These are phyloP conservation scores for Bipolaris oryzae DNA, from an alignment of 2,329 filamentous ascomycete species.

Conservation along the genomic window DNA sequence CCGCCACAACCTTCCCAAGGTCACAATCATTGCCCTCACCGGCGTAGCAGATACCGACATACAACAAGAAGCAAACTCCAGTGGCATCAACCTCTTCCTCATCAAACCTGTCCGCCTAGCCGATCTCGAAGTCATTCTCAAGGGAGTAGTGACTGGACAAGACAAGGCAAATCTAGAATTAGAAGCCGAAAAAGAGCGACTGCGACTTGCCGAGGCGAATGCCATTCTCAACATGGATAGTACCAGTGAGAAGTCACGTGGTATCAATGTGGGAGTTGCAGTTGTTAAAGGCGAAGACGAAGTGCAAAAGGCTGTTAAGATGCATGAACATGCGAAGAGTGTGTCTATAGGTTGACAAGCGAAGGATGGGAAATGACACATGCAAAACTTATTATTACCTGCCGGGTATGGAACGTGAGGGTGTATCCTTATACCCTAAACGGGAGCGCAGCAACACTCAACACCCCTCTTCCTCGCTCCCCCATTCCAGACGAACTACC, in stretches of 20 bases:
- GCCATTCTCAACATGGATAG: constrained; percentile 8
- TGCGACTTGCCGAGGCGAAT: constrained; percentile 5
- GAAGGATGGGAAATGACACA: too few species aligned
- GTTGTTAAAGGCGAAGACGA: constrained; percentile 10
- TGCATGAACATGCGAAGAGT: constrained; percentile 10
- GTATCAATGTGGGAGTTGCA: constrained; percentile 12
- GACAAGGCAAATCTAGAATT: constrained; percentile 31
- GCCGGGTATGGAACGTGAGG: not conserved
- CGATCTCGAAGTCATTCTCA: constrained; percentile 51
- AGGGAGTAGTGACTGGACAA: constrained; percentile 40
- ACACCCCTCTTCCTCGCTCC: not conserved
- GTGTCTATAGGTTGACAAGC: constrained; percentile 4
- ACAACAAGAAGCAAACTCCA: constrained; percentile 58
- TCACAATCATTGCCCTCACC: constrained; percentile 60
- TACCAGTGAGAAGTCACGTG: not conserved
- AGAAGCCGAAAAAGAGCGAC: constrained; percentile 16
- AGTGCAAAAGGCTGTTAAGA: not conserved
- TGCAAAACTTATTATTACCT: not conserved
- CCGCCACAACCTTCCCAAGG: constrained; percentile 49
- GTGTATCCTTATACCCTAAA: too few species aligned
- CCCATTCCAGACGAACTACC: not conserved
- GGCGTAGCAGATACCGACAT: constrained; percentile 59
- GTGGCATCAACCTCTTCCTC: constrained; percentile 61
- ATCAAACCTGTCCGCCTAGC: constrained; percentile 59
- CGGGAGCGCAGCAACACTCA: not conserved